Percentiles rank a stretch among this genome's conserved stretches.
These are phyloP conservation scores for Globisporangium carolinianum DNA, from an alignment of 352 stramenopile genomes.

Conservation along the genomic window DNA sequence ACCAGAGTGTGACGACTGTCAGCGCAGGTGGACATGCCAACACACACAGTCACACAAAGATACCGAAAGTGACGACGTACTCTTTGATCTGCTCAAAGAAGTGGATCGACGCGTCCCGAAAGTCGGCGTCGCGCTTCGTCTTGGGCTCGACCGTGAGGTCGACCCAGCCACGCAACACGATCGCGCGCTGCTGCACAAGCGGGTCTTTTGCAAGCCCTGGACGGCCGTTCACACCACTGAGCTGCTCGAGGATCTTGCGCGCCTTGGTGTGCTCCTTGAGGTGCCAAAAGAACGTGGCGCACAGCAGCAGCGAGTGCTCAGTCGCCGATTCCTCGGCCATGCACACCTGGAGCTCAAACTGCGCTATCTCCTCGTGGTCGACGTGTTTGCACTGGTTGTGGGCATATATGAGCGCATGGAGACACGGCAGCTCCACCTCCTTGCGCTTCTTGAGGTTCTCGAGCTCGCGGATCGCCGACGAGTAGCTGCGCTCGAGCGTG, in stretches of 20 bases:
- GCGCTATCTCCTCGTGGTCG: conserved; percentile 71
- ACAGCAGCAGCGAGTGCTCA: conserved; percentile 51
- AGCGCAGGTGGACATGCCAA: neutral
- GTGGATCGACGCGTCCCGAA: conserved; percentile 48
- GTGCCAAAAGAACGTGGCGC: conserved; percentile 78
- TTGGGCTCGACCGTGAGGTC: conserved; percentile 66
- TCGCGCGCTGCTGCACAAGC: conserved; percentile 32
- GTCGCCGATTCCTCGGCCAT: conserved; percentile 69
- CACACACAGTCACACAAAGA: too few species aligned
- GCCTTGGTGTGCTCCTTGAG: conserved; percentile 54
- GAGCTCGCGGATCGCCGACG: conserved; percentile 79
- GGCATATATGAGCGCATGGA: conserved; percentile 72
- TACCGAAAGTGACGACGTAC: conserved; percentile 16
- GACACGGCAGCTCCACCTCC: conserved; percentile 72
- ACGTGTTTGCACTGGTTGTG: conserved; percentile 74
- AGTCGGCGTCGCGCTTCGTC: conserved; percentile 56
- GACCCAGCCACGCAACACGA: conserved; percentile 68
- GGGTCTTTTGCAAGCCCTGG: conserved; percentile 17
- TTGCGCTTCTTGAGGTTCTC: conserved; percentile 76
- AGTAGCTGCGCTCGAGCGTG: conserved; percentile 66
- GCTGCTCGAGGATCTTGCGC: conserved; percentile 61
- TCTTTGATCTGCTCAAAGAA: conserved; percentile 64
- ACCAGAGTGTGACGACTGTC: neutral
- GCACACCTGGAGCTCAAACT: conserved; percentile 71
- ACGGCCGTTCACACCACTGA: conserved; percentile 21